phyloP scores from a whole-genome alignment of 2,329 filamentous ascomycete species.

The Phaeosphaeria sp. region DNA sequence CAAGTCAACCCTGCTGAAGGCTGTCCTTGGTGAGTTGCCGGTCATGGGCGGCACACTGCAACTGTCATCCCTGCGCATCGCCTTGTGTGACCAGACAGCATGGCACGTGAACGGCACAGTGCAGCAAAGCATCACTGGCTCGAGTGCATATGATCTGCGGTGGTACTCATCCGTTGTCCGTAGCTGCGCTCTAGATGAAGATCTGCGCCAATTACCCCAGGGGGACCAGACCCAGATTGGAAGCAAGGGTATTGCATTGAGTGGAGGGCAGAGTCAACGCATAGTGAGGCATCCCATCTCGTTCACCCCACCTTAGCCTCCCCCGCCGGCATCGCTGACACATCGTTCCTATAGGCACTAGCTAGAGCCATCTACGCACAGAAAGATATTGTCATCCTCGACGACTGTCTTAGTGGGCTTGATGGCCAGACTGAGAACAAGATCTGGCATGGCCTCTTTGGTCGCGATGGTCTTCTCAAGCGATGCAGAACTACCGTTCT shows the following conservation, averaged over 20 bases:
- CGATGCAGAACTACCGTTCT: slow-evolving; percentile 45
- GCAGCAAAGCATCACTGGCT: slow-evolving; percentile 46
- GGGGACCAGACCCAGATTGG: slow-evolving; percentile 56
- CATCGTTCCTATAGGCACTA: slow-evolving; percentile 46
- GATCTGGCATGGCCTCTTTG: slow-evolving; percentile 57
- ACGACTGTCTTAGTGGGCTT: slow-evolving; percentile 61
- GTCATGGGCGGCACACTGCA: slow-evolving; percentile 40
- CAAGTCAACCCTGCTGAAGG: slow-evolving; percentile 57
- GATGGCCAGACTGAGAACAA: slow-evolving; percentile 58
- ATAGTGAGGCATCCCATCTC: slow-evolving; percentile 45
- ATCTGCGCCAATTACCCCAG: slow-evolving; percentile 40
- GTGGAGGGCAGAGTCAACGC: slow-evolving; percentile 61
- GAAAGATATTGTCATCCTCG: slow-evolving; percentile 57
- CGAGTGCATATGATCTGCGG: slow-evolving; percentile 43
- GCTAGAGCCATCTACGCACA: slow-evolving; percentile 61
- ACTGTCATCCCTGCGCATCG: slow-evolving; percentile 40
- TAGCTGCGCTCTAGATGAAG: slow-evolving; percentile 44
- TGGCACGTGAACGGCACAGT: slow-evolving; percentile 49
- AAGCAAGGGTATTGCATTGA: slow-evolving; percentile 59
- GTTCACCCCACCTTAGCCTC: slow-evolving; percentile 18
- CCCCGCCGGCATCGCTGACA: slow-evolving; percentile 14
- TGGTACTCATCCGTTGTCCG: slow-evolving; percentile 48
- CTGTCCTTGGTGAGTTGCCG: slow-evolving; percentile 42
- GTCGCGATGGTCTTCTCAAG: slow-evolving; percentile 54
- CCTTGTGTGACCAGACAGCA: slow-evolving; percentile 47